Evolutionary conservation across 1,139 yeast species (phyloP).

Genomic region (Kazachstania sp.): DNA sequence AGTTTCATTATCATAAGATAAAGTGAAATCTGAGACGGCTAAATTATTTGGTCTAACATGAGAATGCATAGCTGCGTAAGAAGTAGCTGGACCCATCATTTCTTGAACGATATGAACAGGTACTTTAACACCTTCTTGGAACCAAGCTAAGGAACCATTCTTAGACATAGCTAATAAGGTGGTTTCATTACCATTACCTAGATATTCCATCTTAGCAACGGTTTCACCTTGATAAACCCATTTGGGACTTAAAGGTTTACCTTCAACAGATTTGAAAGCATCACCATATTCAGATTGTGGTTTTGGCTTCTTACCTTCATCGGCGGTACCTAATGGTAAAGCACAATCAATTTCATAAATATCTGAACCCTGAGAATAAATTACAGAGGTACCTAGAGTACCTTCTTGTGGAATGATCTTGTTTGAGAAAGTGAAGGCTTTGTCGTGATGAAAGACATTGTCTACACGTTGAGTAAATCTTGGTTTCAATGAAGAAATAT

Average conservation of each 20-base stretch:
- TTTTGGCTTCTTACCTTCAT: slow-evolving; percentile 5
- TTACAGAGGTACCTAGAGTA: slow-evolving; percentile 17
- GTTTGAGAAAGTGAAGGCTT: slow-evolving; percentile 20
- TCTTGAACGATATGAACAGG: slow-evolving; percentile 28
- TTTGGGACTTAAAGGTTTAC: slow-evolving; percentile 14
- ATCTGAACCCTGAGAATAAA: slow-evolving; percentile 25
- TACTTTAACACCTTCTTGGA: slow-evolving; percentile 22
- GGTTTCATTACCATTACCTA: slow-evolving; percentile 17
- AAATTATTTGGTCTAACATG: slow-evolving; percentile 14
- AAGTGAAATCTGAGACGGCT: slow-evolving; percentile 22
- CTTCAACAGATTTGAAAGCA: slow-evolving; percentile 15
- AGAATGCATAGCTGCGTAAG: slow-evolving; percentile 23
- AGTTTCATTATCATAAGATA: slow-evolving; percentile 20
- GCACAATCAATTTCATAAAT: slow-evolving; percentile 23
- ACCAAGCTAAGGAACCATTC: slow-evolving; percentile 29
- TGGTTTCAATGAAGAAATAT: slow-evolving; percentile 54
- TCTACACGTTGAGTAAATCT: slow-evolving; percentile 33
- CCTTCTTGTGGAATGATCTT: slow-evolving; percentile 20
- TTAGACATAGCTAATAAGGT: slow-evolving; percentile 21
- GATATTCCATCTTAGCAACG: slow-evolving; percentile 17
- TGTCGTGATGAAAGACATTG: slow-evolving; percentile 14
- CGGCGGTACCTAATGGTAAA: slow-evolving; percentile 16
- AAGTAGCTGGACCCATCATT: slow-evolving; percentile 27
- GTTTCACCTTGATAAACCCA: slow-evolving; percentile 28
- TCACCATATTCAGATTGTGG: slow-evolving; percentile 24